These are phyloP conservation scores for Kodamaea sp. DNA, from an alignment of 1,139 yeast species.

Conservation along the genomic window DNA sequence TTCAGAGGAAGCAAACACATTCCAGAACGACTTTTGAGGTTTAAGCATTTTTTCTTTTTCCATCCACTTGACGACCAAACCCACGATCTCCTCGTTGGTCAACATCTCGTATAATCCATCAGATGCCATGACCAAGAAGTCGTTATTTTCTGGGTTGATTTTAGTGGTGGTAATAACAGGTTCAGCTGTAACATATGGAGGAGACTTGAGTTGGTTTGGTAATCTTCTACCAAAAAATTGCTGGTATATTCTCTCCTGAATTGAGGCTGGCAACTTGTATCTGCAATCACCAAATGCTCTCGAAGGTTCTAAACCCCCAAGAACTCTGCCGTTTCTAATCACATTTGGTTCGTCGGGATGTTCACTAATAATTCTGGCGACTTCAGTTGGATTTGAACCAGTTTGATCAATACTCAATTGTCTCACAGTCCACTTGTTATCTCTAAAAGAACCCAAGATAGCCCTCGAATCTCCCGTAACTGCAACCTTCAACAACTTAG, in stretches of 20 bases:
- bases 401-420: slow-evolving; percentile 92
- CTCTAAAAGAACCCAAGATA: slow-evolving; percentile 71
- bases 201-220: slow-evolving; percentile 78
- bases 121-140: slow-evolving; percentile 88
- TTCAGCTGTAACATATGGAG: slow-evolving; percentile 97
- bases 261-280: slow-evolving; percentile 72
- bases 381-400: slow-evolving; percentile 88
- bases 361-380: slow-evolving; percentile 75
- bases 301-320: slow-evolving; percentile 95
- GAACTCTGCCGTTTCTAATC: slow-evolving; percentile 82
- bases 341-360: slow-evolving; percentile 91
- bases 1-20: slow-evolving; percentile 45
- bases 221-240: slow-evolving; percentile 82
- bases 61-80: slow-evolving; percentile 93
- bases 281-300: slow-evolving; percentile 98
- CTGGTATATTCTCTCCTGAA: slow-evolving; percentile 73
- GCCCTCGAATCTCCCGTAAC: slow-evolving; percentile 98
- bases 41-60: slow-evolving; percentile 68
- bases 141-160: slow-evolving; percentile 69
- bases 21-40: slow-evolving; percentile 54
- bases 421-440: slow-evolving; percentile 82
- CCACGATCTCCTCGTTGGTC: slow-evolving; percentile 89
- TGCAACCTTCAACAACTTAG: slow-evolving; percentile 78
- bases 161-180: slow-evolving; percentile 88
- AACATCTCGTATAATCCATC: slow-evolving; percentile 94